Evolutionary conservation across 1,139 yeast genomes (phyloP).

Genomic region (Blastobotrys apis): DNA sequence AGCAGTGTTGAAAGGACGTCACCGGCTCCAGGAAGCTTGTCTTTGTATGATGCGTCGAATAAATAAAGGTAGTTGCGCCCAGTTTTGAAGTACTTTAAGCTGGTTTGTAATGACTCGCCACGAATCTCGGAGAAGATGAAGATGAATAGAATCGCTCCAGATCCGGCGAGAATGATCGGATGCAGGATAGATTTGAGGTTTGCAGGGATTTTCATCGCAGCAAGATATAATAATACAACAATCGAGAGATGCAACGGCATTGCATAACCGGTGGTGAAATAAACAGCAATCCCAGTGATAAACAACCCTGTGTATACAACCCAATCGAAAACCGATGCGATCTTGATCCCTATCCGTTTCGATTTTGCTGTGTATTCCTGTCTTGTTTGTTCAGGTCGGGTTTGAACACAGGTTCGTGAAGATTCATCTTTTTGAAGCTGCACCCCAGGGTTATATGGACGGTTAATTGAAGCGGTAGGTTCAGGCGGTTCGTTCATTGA

Average conservation of each 20-base stretch:
- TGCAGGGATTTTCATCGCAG: conserved; percentile 49
- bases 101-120: conserved; percentile 49
- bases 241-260: conserved; percentile 61
- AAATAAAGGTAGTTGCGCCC: conserved; percentile 62
- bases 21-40: conserved; percentile 73
- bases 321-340: conserved; percentile 54
- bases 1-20: conserved; percentile 65
- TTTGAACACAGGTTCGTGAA: conserved; percentile 5
- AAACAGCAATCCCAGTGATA: conserved; percentile 45
- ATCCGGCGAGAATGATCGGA: conserved; percentile 67
- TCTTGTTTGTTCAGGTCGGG: conserved; percentile 7
- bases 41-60: conserved; percentile 39
- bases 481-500: background rate
- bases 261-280: conserved; percentile 46
- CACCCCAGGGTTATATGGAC: conserved; percentile 10
- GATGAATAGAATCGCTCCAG: conserved; percentile 54
- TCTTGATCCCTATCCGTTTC: conserved; percentile 21
- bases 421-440: conserved; percentile 5
- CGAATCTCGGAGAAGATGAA: conserved; percentile 48
- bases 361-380: conserved; percentile 2
- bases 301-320: conserved; percentile 45
- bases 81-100: conserved; percentile 58
- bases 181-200: conserved; percentile 52
- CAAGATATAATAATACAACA: conserved; percentile 52
- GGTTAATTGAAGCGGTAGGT: conserved; percentile 4